These are phyloP conservation scores for Pseudonectria buxi DNA, from an alignment of 2,329 filamentous ascomycete species.

Conservation along the genomic window DNA sequence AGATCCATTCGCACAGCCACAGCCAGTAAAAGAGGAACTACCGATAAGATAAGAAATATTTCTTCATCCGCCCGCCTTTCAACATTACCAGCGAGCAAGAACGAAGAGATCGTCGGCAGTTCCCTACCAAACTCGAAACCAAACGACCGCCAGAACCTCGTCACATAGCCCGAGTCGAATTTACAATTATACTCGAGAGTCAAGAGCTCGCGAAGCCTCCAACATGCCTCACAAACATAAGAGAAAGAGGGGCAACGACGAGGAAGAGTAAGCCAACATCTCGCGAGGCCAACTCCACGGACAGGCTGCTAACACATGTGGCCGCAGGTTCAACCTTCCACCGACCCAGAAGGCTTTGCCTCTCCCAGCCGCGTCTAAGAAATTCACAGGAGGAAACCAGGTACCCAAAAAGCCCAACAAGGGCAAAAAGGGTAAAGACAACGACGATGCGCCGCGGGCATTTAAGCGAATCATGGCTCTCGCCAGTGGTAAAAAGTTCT, in stretches of 20 bases:
- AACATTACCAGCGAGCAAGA: too few relatives aligned
- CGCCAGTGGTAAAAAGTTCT: slow-evolving; percentile 51
- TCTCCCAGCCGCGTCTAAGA: slow-evolving; percentile 37
- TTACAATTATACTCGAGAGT: background rate
- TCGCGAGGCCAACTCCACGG: background rate
- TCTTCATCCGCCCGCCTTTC: background rate
- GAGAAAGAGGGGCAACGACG: slow-evolving; percentile 49
- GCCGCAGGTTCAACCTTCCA: slow-evolving; percentile 42
- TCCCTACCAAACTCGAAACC: background rate
- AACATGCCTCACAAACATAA: slow-evolving; percentile 86
- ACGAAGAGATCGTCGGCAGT: too few relatives aligned
- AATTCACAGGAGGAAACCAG: slow-evolving; percentile 21
- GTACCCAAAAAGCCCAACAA: slow-evolving; percentile 30
- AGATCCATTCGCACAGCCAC: too few relatives aligned
- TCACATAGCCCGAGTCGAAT: background rate
- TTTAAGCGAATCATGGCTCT: slow-evolving; percentile 82
- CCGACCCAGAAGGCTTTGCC: slow-evolving; percentile 43
- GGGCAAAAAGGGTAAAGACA: slow-evolving; percentile 38
- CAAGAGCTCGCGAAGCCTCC: background rate
- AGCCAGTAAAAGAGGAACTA: background rate
- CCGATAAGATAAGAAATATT: slow-evolving; percentile 1
- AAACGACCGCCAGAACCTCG: background rate
- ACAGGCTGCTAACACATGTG: slow-evolving; percentile 10
- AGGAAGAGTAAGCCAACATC: slow-evolving; percentile 12
- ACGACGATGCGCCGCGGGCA: slow-evolving; percentile 78